phyloP scores from a whole-genome alignment of 768 basidiomycete species.

The Antrodiella citrinella region DNA sequence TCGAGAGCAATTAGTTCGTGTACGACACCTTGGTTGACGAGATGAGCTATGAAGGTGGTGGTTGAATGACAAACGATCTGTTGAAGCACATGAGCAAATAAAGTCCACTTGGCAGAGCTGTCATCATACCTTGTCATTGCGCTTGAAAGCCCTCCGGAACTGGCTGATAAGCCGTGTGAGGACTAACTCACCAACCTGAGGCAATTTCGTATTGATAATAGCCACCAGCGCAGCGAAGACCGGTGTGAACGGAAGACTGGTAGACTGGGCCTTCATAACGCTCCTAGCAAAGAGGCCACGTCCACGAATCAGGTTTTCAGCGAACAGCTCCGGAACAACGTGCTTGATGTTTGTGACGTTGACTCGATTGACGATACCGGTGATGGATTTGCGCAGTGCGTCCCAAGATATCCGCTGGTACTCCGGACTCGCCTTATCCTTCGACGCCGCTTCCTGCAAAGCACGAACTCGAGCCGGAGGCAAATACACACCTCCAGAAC shows the following conservation, averaged over 20 bases:
- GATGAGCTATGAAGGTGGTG: constrained; percentile 53
- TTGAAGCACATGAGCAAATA: background rate
- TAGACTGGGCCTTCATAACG: constrained; percentile 95
- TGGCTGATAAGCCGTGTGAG: constrained; percentile 87
- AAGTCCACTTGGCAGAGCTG: constrained; percentile 1
- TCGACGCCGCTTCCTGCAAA: constrained; percentile 73
- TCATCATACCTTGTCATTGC: constrained; percentile 85
- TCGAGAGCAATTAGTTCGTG: constrained; percentile 93
- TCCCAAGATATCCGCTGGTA: constrained; percentile 98
- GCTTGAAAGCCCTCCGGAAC: constrained; percentile 89
- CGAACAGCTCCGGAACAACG: constrained; percentile 83
- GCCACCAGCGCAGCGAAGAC: constrained; percentile 92
- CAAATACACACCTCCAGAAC: constrained; percentile 93
- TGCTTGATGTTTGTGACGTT: constrained; percentile 95
- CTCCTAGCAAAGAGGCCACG: constrained; percentile 89
- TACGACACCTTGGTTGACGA: constrained; percentile 90
- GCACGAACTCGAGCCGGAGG: constrained; percentile 91
- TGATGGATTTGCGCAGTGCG: constrained; percentile 92
- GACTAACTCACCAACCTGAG: constrained; percentile 90
- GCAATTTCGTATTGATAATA: constrained; percentile 95
- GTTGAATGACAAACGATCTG: constrained; percentile 89
- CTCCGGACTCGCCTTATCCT: constrained; percentile 79
- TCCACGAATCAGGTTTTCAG: constrained; percentile 91
- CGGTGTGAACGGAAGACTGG: constrained; percentile 96
- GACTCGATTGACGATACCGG: constrained; percentile 99